phyloP scores from a whole-genome alignment of 371 early-diverging fungal species.

The Lichtheimia hyalospora region DNA sequence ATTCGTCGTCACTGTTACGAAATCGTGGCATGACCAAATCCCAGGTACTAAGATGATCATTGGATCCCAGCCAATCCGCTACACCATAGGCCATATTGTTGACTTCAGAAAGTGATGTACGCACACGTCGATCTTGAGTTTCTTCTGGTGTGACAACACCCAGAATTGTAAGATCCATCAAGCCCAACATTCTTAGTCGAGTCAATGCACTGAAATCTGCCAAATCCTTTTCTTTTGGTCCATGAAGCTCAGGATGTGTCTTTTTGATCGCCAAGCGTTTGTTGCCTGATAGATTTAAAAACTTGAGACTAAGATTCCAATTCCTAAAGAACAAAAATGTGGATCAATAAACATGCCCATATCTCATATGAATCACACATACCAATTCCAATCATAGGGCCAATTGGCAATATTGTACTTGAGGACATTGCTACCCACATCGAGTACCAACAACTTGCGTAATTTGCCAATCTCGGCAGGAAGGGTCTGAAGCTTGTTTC shows the following conservation, averaged over 20 bases:
- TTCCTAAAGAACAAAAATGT: slow-evolving; percentile 49
- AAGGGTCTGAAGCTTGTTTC: slow-evolving; percentile 86
- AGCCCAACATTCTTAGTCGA: slow-evolving; percentile 76
- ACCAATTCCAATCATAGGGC: slow-evolving; percentile 97
- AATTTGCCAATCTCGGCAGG: slow-evolving; percentile 93
- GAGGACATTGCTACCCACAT: slow-evolving; percentile 85
- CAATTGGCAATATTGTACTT: slow-evolving; percentile 94
- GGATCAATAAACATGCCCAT: neutral
- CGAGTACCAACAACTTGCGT: slow-evolving; percentile 70
- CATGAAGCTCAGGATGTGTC: slow-evolving; percentile 46
- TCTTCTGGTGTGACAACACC: slow-evolving; percentile 83
- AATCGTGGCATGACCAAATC: slow-evolving; percentile 83
- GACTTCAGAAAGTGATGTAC: slow-evolving; percentile 82
- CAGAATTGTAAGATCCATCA: slow-evolving; percentile 88
- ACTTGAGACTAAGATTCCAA: slow-evolving; percentile 88
- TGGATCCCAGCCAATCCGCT: slow-evolving; percentile 79
- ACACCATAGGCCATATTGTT: slow-evolving; percentile 85
- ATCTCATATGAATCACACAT: slow-evolving; percentile 8
- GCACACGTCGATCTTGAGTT: slow-evolving; percentile 75
- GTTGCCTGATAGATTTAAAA: slow-evolving; percentile 91
- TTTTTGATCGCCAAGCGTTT: slow-evolving; percentile 85
- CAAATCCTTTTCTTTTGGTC: slow-evolving; percentile 57
- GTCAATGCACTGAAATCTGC: slow-evolving; percentile 79
- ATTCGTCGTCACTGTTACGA: slow-evolving; percentile 80
- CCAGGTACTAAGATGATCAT: slow-evolving; percentile 69